Evolutionary conservation across 2,329 filamentous ascomycete genomes (phyloP), one percentile per base, ranked within the genome.

Genomic region (Ascochyta viciae-villosae): DNA sequence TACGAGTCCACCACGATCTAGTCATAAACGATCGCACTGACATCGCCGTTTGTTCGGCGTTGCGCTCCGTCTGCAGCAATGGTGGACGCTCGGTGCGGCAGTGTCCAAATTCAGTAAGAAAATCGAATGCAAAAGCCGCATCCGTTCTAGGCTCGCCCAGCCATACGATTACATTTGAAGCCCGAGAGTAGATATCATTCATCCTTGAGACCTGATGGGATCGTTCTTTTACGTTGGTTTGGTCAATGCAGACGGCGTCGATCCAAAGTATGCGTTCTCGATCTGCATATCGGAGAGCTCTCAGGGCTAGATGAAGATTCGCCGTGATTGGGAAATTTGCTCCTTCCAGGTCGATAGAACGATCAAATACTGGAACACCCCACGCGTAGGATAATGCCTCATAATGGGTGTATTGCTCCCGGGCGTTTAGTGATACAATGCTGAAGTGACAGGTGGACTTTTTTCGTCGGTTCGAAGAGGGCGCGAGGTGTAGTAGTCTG

Each of bases 211-310:
- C 52, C 16, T 55, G 52, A 37, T 55, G 52, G 22, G 40, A 49
- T 7, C 52, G 52, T 16, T 55, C 52, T 5, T 27, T 34, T 9
- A 45, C 13, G n/a, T 50, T 55, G 27, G 54, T 37, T 29, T 62
- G 59, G 31, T 62, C 46, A 24, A 62, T 62, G 12, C 52, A 62
- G 12, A 62, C 23, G 3, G 56, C 59, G 29, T 62, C 59, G 0
- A 62, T 43, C 56, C 59, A 62, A 3, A 62, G 22, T 13, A 42
- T n/a, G 7, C 59, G 51, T 15, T 47, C 42, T 26, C 34, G 40
- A 12, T 34, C 19, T 12, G 33, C 23, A 19, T 50, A 23, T 16
- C 54, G 54, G 7, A 61, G 33, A 13, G 50, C 40, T 45, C 54
- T 46, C 19, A 58, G 15, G 15, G 56, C 56, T 3, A 41, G 33